A percentile compares a stretch with the other conserved stretches of the same genome.
These are phyloP conservation scores for Candolleomyces eurysporus DNA, from an alignment of 768 basidiomycete species.

Conservation along the genomic window DNA sequence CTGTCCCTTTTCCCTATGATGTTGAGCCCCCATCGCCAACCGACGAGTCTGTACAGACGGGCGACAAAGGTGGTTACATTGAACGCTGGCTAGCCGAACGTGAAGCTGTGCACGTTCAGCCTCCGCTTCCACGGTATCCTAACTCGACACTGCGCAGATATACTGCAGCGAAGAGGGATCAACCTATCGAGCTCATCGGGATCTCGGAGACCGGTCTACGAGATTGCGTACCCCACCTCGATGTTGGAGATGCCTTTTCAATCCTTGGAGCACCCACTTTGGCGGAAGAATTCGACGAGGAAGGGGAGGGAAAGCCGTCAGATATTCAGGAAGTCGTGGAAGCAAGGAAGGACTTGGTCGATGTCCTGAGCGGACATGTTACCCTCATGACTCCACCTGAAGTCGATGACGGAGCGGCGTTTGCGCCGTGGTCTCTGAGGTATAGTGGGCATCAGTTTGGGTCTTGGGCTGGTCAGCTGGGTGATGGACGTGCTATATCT, in stretches of 20 bases:
- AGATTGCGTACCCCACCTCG: slow-evolving; percentile 81
- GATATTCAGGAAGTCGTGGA: slow-evolving; percentile 33
- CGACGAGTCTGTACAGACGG: slow-evolving; percentile 38
- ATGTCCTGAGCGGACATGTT: slow-evolving; percentile 77
- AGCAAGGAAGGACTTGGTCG: slow-evolving; percentile 69
- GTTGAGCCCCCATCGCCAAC: slow-evolving; percentile 48
- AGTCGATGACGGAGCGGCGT: slow-evolving; percentile 23
- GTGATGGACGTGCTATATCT: slow-evolving; percentile 94
- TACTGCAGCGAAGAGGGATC: slow-evolving; percentile 47
- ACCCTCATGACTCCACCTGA: slow-evolving; percentile 54
- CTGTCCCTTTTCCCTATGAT: slow-evolving; percentile 79
- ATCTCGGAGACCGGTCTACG: slow-evolving; percentile 64
- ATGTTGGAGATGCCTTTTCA: slow-evolving; percentile 81
- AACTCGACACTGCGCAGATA: slow-evolving; percentile 46
- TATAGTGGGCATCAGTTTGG: slow-evolving; percentile 95
- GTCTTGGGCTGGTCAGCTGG: slow-evolving; percentile 89
- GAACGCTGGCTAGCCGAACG: slow-evolving; percentile 73
- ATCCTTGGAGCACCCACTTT: slow-evolving; percentile 63
- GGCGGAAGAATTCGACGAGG: slow-evolving; percentile 34
- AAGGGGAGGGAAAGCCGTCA: slow-evolving; percentile 30
- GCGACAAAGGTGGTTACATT: slow-evolving; percentile 61
- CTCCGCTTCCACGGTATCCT: slow-evolving; percentile 17
- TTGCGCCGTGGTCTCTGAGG: slow-evolving; percentile 83
- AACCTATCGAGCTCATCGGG: slow-evolving; percentile 62
- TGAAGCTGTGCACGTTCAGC: slow-evolving; percentile 49